Evolutionary conservation across 2,329 filamentous ascomycete species (phyloP).

Genomic region (Seiridium unicorne): DNA sequence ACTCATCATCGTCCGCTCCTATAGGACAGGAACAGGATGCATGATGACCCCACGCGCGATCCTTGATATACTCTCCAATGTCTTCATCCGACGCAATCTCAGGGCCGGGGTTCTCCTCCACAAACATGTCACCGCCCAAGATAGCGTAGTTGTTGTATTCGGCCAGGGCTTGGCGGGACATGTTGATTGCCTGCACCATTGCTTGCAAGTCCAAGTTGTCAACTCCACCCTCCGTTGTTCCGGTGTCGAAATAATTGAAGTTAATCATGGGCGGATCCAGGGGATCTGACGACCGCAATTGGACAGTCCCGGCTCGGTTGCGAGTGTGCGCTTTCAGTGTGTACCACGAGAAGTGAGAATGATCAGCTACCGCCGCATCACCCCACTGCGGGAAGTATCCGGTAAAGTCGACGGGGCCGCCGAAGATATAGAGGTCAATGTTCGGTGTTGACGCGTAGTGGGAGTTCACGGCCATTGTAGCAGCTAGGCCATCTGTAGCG

Average conservation of each 20-base stretch:
- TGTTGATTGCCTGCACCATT: slow-evolving; percentile 49
- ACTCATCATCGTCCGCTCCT: slow-evolving; percentile 42
- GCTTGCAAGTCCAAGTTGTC: slow-evolving; percentile 45
- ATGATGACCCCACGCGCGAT: slow-evolving; percentile 19
- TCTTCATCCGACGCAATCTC: slow-evolving; percentile 14
- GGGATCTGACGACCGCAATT: slow-evolving; percentile 58
- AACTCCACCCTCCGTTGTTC: slow-evolving; percentile 32
- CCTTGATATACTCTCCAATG: slow-evolving; percentile 17
- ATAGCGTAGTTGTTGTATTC: slow-evolving; percentile 27
- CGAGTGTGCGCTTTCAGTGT: slow-evolving; percentile 58
- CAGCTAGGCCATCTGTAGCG: slow-evolving; percentile 30
- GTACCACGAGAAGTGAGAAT: slow-evolving; percentile 41
- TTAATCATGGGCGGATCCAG: slow-evolving; percentile 62
- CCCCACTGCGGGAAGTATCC: slow-evolving; percentile 39
- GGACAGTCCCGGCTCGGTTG: slow-evolving; percentile 61
- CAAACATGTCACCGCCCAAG: slow-evolving; percentile 29
- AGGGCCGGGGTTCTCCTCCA: slow-evolving; percentile 14
- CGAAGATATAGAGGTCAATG: slow-evolving; percentile 35
- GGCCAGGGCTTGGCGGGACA: slow-evolving; percentile 40
- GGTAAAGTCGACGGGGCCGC: slow-evolving; percentile 35
- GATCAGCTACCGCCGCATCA: slow-evolving; percentile 26
- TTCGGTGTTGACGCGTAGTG: slow-evolving; percentile 22
- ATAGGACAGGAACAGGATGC: slow-evolving; percentile 21
- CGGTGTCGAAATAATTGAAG: slow-evolving; percentile 51
- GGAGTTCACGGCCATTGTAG: slow-evolving; percentile 26